Evolutionary conservation across 2,329 filamentous ascomycete genomes (phyloP), one percentile per base, ranked within the genome.

Genomic region (Botryosphaeria dothidea): DNA sequence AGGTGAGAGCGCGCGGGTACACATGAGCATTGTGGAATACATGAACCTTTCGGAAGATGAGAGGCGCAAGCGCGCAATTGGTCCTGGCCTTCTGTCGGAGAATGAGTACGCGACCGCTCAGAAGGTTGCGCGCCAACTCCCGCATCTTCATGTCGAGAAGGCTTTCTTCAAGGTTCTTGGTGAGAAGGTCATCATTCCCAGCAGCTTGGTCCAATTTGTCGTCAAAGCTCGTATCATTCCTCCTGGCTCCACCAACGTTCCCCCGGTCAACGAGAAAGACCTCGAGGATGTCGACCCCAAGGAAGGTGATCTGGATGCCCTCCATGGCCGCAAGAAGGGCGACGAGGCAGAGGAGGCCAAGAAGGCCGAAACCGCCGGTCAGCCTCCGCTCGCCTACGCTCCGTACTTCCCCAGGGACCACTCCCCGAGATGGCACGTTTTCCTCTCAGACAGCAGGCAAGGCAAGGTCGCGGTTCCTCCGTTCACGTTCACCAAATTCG

Each of bases 151-250:
- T 65, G 88, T 99, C 11, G 92, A 92, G 73, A 96, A 93, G 81
- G 92, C 93, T 7, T 99, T 97, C 80, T 99, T 99, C 88, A 99
- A 99, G 84, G 96, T 99, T 51, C 90, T 92, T 61, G 95, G 95
- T 74, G 96, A 99, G 80, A 92, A 91, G 69, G 91, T 90, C 77
- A 92, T 99, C 73, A 96, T 94, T 34, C 93, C 95, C 6, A 92
- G 91, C 66, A 96, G 93, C 65, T 86, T 99, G 41, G 94, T 98
- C 23, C 94, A 93, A 67, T 89, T 99, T 31, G 92, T 99, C 60
- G 88, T 99, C 75, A 99, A 99, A 83, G 93, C 91, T 34, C 92
- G 95, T 64, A 91, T 98, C 74, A 89, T 98, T 54, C 95, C 95
- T 5, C 93, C 95, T 3, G 94, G 93, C 51, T 90, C 87, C 69